These are phyloP conservation scores for Debaryomyces udenii DNA, from an alignment of 1,139 yeast species.

Conservation along the genomic window DNA sequence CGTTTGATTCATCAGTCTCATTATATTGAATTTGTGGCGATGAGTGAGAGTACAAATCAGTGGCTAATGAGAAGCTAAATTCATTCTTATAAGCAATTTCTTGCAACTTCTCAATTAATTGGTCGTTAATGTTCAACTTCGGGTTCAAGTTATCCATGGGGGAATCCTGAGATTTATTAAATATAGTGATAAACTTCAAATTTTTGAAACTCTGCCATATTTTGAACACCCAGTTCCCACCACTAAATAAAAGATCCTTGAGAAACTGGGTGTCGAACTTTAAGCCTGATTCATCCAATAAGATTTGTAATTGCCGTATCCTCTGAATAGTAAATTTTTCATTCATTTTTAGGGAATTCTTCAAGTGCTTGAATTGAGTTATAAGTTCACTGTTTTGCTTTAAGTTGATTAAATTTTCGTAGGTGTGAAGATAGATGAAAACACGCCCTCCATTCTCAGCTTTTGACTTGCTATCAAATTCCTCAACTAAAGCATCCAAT, in stretches of 20 bases:
- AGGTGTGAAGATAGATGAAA: slow-evolving; percentile 31
- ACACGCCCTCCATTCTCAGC: slow-evolving; percentile 17
- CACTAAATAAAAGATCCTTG: slow-evolving; percentile 23
- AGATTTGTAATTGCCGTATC: slow-evolving; percentile 26
- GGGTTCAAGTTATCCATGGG: slow-evolving; percentile 22
- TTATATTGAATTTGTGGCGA: slow-evolving; percentile 27
- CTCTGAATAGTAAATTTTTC: slow-evolving; percentile 25
- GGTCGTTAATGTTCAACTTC: slow-evolving; percentile 23
- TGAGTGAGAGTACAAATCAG: slow-evolving; percentile 38
- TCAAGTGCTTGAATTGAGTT: slow-evolving; percentile 22
- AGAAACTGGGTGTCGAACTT: slow-evolving; percentile 24
- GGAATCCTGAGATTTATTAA: slow-evolving; percentile 19
- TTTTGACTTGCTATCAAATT: slow-evolving; percentile 25
- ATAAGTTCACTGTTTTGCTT: slow-evolving; percentile 28
- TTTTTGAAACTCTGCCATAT: slow-evolving; percentile 36
- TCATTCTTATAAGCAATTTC: slow-evolving; percentile 35
- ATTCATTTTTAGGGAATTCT: slow-evolving; percentile 1
- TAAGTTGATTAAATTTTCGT: slow-evolving; percentile 32
- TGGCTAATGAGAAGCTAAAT: slow-evolving; percentile 39
- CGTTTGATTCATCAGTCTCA: slow-evolving; percentile 16
- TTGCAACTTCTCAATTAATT: slow-evolving; percentile 30
- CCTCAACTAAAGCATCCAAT: slow-evolving; percentile 27
- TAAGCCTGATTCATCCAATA: slow-evolving; percentile 30
- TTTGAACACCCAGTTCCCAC: slow-evolving; percentile 47
- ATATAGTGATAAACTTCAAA: slow-evolving; percentile 29